A percentile compares a stretch with the other conserved stretches of the same genome.
Evolutionary conservation across 1,284 basidiomycete species (phyloP).

Genomic region (Trametes polyzona): DNA sequence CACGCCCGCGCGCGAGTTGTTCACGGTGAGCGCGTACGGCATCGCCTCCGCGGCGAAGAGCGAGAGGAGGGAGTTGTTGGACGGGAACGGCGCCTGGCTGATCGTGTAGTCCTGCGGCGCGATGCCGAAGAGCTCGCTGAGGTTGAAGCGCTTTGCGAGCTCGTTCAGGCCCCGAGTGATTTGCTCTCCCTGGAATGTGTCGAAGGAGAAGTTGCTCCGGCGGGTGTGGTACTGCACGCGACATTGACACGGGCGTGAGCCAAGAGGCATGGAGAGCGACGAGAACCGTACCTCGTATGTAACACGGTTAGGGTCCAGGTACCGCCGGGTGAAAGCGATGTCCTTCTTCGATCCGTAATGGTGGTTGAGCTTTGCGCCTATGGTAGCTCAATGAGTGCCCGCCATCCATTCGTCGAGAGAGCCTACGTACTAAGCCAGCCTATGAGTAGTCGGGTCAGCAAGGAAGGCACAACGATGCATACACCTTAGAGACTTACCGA

Average conservation of each 20-base stretch:
- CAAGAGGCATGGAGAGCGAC: not conserved
- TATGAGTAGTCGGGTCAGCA: too few relatives aligned
- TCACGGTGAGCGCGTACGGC: conserved; percentile 59
- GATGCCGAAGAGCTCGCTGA: conserved; percentile 62
- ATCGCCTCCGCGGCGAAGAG: conserved; percentile 62
- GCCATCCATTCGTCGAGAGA: not conserved
- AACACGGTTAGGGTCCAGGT: conserved; percentile 75
- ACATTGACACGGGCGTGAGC: too few relatives aligned
- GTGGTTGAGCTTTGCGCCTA: conserved; percentile 56
- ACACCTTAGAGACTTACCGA: conserved; percentile 61
- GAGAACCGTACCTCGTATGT: conserved; percentile 61
- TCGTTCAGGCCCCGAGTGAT: conserved; percentile 60
- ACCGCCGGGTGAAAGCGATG: conserved; percentile 68
- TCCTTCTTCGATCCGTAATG: conserved; percentile 45
- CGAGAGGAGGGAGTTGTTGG: conserved; percentile 63
- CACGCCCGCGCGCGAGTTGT: conserved; percentile 60
- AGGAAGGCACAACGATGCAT: too few relatives aligned
- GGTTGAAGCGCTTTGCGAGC: conserved; percentile 57
- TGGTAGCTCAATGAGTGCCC: not conserved
- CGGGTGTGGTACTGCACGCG: conserved; percentile 58
- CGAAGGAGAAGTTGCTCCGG: conserved; percentile 50
- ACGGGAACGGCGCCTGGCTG: conserved; percentile 64
- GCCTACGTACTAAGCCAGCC: conserved; percentile 21
- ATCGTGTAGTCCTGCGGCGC: conserved; percentile 78
- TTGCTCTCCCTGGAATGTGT: conserved; percentile 52